These are phyloP conservation scores for Pichia californica DNA, from an alignment of 805 yeast genomes.

Conservation along the genomic window DNA sequence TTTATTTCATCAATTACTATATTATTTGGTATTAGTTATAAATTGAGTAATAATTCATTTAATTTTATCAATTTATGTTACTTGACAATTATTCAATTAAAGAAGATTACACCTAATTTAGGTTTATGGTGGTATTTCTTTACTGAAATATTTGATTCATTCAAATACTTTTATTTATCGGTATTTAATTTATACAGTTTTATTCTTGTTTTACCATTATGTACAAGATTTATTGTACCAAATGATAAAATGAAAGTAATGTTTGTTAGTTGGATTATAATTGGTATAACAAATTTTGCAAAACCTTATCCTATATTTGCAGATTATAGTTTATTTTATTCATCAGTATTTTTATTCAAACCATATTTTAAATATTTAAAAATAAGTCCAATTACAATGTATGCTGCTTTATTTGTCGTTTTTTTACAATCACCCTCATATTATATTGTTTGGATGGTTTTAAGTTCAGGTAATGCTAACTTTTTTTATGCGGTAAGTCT, in stretches of 20 bases:
- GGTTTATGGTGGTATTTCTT: slow-evolving; percentile 99
- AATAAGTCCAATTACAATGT: slow-evolving; percentile 25
- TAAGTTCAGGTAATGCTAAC: slow-evolving; percentile 93
- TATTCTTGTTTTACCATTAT: slow-evolving; percentile 64
- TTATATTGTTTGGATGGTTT: slow-evolving; percentile 88
- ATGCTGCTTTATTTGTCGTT: slow-evolving; percentile 23
- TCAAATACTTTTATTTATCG: slow-evolving; percentile 73
- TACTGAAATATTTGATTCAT: slow-evolving; percentile 89
- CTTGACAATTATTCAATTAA: slow-evolving; percentile 51
- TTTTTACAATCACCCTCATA: slow-evolving; percentile 77
- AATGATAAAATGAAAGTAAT: slow-evolving; percentile 15
- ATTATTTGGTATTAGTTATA: slow-evolving; percentile 34
- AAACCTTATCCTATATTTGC: slow-evolving; percentile 84
- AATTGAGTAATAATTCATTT: slow-evolving; percentile 33
- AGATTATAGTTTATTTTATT: slow-evolving; percentile 48
- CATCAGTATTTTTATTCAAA: slow-evolving; percentile 27
- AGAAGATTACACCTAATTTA: slow-evolving; percentile 77
- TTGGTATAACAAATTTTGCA: slow-evolving; percentile 46
- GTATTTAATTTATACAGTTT: slow-evolving; percentile 74
- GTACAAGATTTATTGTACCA: slow-evolving; percentile 49
- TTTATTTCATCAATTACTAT: slow-evolving; percentile 21
- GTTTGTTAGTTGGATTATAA: slow-evolving; percentile 35
- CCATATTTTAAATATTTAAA: slow-evolving; percentile 23
- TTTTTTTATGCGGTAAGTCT: slow-evolving; percentile 93
- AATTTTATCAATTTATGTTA: slow-evolving; percentile 49